Evolutionary conservation across 768 basidiomycete genomes (phyloP).

Genomic region (Termitomyces sp.): DNA sequence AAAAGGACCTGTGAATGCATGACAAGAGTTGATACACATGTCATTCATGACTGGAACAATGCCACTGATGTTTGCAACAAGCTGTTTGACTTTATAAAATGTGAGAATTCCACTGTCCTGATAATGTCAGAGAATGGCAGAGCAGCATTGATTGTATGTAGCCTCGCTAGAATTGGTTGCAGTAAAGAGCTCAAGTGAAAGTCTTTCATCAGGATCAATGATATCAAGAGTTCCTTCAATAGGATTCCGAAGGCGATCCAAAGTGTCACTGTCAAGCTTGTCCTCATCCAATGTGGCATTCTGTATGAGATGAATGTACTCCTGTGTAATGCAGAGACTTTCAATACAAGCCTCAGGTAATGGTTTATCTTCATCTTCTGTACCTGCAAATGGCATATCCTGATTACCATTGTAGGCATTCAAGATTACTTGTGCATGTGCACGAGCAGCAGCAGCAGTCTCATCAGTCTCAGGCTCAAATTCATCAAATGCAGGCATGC

Average conservation of each 20-base stretch:
- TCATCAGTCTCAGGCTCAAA: not conserved
- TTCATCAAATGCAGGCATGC: not conserved
- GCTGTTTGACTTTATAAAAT: slow-evolving; percentile 7
- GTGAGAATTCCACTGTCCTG: slow-evolving; percentile 1
- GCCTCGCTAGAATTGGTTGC: slow-evolving; percentile 3
- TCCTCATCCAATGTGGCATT: slow-evolving; percentile 12
- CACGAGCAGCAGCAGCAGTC: not conserved
- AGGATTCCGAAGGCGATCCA: not conserved
- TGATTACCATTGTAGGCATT: not conserved
- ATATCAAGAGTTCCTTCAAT: not conserved
- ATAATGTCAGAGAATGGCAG: slow-evolving; percentile 3
- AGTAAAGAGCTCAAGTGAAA: not conserved
- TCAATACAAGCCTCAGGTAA: not conserved
- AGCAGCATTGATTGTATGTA: not conserved
- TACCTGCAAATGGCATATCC: not conserved
- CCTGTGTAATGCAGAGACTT: not conserved
- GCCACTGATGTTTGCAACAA: slow-evolving; percentile 10
- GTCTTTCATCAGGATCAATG: not conserved
- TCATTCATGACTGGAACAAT: slow-evolving; percentile 14
- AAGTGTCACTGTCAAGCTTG: slow-evolving; percentile 1
- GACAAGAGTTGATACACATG: slow-evolving; percentile 24
- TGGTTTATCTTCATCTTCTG: not conserved
- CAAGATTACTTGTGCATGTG: not conserved
- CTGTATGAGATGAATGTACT: slow-evolving; percentile 10
- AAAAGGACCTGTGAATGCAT: slow-evolving; percentile 8